Evolutionary conservation across 345 rosid genomes (phyloP), one percentile per base, ranked within the genome.

Genomic region (Cardamine chenopodiifolia): DNA sequence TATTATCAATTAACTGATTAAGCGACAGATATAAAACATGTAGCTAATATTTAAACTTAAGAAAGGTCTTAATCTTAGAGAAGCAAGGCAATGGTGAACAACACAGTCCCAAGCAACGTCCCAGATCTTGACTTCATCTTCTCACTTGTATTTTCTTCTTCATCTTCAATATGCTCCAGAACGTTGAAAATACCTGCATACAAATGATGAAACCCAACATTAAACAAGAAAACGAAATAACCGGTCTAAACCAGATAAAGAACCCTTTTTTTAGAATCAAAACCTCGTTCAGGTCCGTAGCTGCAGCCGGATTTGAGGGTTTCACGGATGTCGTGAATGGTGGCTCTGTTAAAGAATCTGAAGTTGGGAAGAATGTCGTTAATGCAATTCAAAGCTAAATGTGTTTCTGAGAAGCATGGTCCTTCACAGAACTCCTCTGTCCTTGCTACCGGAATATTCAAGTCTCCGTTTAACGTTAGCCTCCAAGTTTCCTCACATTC

Each of bases 301-400:
- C 98, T 52, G 65, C 98, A 95, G n/a, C 85, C 97, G 3, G 83
- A 86, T 31, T 84, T 80, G 72, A 92, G 81, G 5, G 96, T 88
- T 73, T 87, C 85, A 69, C 82, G 76, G 59, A 95, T 62, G 45
- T 77, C 90, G 7, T 18, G 9, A 68, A 86, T 69, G 18, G 98
- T 92, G 48, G 99, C 96, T 40, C 64, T 84, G 57, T 92, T 95
- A 76, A 82, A 84, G 84, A 95, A 92, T 55, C 64, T 7, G 66
- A 88, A 95, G 82, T 88, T 71, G 23, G n/a, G 53, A 79, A 89
- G 40, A 39, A 95, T 64, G 67, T 73, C 70, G 28, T 90, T 86
- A 15, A 92, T 68, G 80, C 99, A 95, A 45, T 70, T 44, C 20
- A 95, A 89, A 71, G 86, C 92, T 74, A 92, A 68, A 78, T 88